A percentile compares a stretch with the other conserved stretches of the same genome.
phyloP scores from a whole-genome alignment of 805 yeast genomes.

The Candida berthetii region DNA sequence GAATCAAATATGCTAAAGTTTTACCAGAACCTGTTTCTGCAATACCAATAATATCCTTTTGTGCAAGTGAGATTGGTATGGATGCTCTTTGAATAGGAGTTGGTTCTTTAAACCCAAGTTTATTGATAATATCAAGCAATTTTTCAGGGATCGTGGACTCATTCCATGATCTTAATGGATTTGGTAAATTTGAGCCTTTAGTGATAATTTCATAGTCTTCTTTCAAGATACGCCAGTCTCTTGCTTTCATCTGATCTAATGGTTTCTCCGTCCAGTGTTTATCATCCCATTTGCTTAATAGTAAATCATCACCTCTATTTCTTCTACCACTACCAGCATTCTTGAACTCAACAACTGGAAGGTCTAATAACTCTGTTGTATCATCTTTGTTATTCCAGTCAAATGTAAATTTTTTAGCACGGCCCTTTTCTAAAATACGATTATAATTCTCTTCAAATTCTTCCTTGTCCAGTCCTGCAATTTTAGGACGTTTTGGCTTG shows the following conservation, averaged over 20 bases:
- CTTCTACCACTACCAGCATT: too few relatives aligned
- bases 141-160: slow-evolving; percentile 48
- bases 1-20: slow-evolving; percentile 77
- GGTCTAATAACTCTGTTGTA: slow-evolving; percentile 37
- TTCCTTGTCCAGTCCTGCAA: slow-evolving; percentile 3
- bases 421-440: slow-evolving; percentile 1
- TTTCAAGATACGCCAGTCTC: slow-evolving; percentile 87
- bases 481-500: slow-evolving; percentile 3
- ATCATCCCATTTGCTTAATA: slow-evolving; percentile 13
- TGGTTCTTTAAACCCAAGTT: slow-evolving; percentile 54
- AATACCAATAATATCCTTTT: slow-evolving; percentile 74
- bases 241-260: slow-evolving; percentile 54
- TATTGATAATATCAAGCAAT: slow-evolving; percentile 30
- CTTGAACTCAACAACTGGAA: too few relatives aligned
- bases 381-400: slow-evolving; percentile 71
- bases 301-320: too few relatives aligned
- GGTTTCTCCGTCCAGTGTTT: slow-evolving; percentile 65
- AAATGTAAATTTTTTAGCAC: slow-evolving; percentile 45
- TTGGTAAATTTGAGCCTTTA: slow-evolving; percentile 32
- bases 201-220: slow-evolving; percentile 69
- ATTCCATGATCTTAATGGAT: slow-evolving; percentile 72
- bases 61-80: slow-evolving; percentile 58
- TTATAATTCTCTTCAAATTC: slow-evolving; percentile 1
- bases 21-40: slow-evolving; percentile 98
- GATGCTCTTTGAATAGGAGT: slow-evolving; percentile 91